These are phyloP conservation scores for Ophiorrhiza pumila DNA, from an alignment of 257 asterid genomes.

Conservation along the genomic window DNA sequence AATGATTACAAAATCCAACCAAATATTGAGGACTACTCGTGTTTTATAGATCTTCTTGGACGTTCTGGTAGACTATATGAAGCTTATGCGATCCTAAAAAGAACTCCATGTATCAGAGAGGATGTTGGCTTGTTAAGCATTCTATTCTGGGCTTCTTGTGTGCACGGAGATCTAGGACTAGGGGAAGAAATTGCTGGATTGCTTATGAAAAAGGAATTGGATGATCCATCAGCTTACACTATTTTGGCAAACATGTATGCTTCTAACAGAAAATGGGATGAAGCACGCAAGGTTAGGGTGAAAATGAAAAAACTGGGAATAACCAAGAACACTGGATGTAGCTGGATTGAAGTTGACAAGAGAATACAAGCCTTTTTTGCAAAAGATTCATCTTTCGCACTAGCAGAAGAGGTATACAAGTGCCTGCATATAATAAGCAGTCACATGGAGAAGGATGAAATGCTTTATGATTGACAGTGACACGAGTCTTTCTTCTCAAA, in stretches of 20 bases:
- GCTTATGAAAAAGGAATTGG: conserved; percentile 45
- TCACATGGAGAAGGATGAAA: conserved; percentile 54
- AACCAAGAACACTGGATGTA: conserved; percentile 64
- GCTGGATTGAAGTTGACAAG: conserved; percentile 75
- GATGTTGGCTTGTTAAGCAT: conserved; percentile 60
- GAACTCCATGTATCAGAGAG: conserved; percentile 30
- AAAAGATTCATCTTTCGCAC: conserved; percentile 41
- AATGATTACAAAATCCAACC: conserved; percentile 44
- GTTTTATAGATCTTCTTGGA: conserved; percentile 64
- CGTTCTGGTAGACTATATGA: conserved; percentile 68
- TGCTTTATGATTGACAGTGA: conserved; percentile 10
- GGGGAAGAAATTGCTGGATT: conserved; percentile 56
- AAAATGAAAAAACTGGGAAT: conserved; percentile 62
- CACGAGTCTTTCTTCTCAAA: background rate
- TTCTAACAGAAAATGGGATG: conserved; percentile 50
- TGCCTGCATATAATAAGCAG: conserved; percentile 44
- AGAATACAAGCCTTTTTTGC: conserved; percentile 50
- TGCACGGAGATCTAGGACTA: conserved; percentile 49
- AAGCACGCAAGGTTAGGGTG: conserved; percentile 46
- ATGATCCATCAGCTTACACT: conserved; percentile 57
- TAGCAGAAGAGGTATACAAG: conserved; percentile 40
- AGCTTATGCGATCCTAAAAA: conserved; percentile 57
- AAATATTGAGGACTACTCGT: conserved; percentile 63
- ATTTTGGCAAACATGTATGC: conserved; percentile 66
- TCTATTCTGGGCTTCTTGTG: conserved; percentile 54